Conservation (phyloP, 768 basidiomycete genomes). For the Sutorius australiensis region DNA sequence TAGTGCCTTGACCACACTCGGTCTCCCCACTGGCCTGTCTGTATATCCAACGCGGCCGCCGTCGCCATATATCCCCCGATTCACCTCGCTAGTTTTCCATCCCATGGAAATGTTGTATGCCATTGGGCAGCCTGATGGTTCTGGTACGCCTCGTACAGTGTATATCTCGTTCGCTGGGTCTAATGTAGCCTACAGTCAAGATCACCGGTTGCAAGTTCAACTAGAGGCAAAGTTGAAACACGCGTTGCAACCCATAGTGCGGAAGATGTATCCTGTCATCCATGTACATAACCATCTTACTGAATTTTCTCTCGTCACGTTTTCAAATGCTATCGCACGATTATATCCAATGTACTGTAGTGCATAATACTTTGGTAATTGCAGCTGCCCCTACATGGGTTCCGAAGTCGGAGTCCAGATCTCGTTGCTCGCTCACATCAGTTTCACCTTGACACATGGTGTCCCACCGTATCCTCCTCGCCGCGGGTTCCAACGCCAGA, state of each 20-base stretch:
- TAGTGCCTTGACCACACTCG: conserved; percentile 39
- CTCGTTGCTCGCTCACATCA: background rate
- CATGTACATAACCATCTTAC: conserved; percentile 11
- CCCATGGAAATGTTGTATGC: conserved; percentile 84
- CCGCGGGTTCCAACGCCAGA: conserved; percentile 48
- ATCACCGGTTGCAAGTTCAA: conserved; percentile 56
- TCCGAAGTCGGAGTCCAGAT: conserved; percentile 1
- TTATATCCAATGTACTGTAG: conserved; percentile 21
- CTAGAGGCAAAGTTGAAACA: conserved; percentile 1
- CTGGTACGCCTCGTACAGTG: conserved; percentile 34
- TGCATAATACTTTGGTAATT: conserved; percentile 1
- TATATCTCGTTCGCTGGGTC: background rate
- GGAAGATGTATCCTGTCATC: background rate
- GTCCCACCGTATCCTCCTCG: conserved; percentile 24
- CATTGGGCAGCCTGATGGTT: conserved; percentile 68
- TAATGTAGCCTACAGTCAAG: conserved; percentile 38
- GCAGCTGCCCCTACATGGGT: background rate
- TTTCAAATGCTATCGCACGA: conserved; percentile 4
- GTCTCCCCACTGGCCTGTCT: conserved; percentile 51
- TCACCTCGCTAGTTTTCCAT: conserved; percentile 72
- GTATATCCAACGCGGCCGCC: conserved; percentile 54
- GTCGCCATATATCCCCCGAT: conserved; percentile 58
- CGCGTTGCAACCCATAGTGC: background rate
- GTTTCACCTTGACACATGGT: background rate
- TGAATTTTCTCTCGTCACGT: conserved; percentile 11